phyloP scores from a whole-genome alignment of 345 rosid genomes.

The Corymbia maculata region DNA sequence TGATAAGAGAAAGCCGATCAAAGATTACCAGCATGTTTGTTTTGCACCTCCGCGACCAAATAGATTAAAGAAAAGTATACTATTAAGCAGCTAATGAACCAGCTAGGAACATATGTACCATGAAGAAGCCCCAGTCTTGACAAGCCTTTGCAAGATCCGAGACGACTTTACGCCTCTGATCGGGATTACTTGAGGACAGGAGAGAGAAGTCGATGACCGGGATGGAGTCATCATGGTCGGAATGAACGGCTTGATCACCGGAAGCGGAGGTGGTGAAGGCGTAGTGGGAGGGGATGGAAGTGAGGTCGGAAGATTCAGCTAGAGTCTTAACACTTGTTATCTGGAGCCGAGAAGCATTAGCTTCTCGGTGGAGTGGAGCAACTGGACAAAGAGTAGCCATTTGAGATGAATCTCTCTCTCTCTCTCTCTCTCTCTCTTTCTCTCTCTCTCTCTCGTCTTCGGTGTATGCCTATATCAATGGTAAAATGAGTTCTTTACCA shows the following conservation, averaged over 20 bases:
- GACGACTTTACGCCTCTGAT: slow-evolving; percentile 14
- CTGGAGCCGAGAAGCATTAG: background rate
- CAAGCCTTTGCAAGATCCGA: slow-evolving; percentile 41
- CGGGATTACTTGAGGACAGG: slow-evolving; percentile 17
- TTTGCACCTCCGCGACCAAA: background rate
- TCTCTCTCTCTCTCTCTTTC: background rate
- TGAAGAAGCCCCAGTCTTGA: slow-evolving; percentile 53
- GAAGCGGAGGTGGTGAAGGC: background rate
- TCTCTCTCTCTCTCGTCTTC: background rate
- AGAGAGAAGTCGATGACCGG: slow-evolving; percentile 43
- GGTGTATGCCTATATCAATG: accelerated
- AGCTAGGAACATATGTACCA: slow-evolving; percentile 2
- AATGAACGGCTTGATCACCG: background rate
- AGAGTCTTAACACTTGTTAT: background rate
- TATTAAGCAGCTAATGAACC: background rate
- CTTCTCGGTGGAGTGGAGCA: background rate
- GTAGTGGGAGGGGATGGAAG: background rate
- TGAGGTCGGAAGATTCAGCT: background rate
- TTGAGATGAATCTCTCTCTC: background rate
- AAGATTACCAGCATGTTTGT: background rate
- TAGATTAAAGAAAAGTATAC: background rate
- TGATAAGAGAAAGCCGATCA: background rate
- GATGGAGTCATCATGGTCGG: slow-evolving; percentile 12
- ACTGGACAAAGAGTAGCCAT: background rate
- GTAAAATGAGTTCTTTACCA: background rate